A percentile compares a stretch with the other conserved stretches of the same genome.
Conservation (phyloP, 2,329 filamentous ascomycete species). For the Colletotrichum coccodes region DNA sequence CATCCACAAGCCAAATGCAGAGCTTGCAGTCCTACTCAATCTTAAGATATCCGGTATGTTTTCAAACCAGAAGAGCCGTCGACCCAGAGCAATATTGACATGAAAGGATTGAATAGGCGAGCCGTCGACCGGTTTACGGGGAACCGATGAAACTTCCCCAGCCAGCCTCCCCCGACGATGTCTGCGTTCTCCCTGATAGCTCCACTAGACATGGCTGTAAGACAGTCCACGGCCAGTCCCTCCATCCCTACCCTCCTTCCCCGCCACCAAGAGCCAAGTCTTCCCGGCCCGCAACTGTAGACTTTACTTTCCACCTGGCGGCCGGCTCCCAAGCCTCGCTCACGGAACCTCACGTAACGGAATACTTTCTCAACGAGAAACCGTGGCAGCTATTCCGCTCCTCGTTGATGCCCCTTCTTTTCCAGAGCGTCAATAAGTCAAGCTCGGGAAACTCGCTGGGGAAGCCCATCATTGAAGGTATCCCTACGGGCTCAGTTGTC, state of each 20-base stretch:
- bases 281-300: slow-evolving; percentile 27
- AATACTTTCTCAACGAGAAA: slow-evolving; percentile 31
- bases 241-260: slow-evolving; percentile 26
- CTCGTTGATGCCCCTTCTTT: slow-evolving; percentile 34
- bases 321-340: slow-evolving; percentile 16
- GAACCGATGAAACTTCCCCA: slow-evolving; percentile 33
- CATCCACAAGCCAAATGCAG: slow-evolving; percentile 37
- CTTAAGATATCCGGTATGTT: slow-evolving; percentile 27
- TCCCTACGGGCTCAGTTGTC: slow-evolving; percentile 31
- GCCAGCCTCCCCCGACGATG: background rate
- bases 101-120: background rate
- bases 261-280: slow-evolving; percentile 22
- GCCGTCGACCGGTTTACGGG: slow-evolving; percentile 29
- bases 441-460: background rate
- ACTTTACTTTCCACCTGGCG: slow-evolving; percentile 15
- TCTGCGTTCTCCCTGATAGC: slow-evolving; percentile 34
- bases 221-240: slow-evolving; percentile 8
- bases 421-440: slow-evolving; percentile 6
- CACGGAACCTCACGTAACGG: slow-evolving; percentile 3
- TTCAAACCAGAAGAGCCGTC: background rate
- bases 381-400: slow-evolving; percentile 28
- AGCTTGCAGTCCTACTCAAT: slow-evolving; percentile 37
- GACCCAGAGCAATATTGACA: background rate
- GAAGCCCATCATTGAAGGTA: slow-evolving; percentile 16
- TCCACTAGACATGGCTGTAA: slow-evolving; percentile 27